phyloP scores from a whole-genome alignment of 805 yeast genomes.

The Ogataea minuta region DNA sequence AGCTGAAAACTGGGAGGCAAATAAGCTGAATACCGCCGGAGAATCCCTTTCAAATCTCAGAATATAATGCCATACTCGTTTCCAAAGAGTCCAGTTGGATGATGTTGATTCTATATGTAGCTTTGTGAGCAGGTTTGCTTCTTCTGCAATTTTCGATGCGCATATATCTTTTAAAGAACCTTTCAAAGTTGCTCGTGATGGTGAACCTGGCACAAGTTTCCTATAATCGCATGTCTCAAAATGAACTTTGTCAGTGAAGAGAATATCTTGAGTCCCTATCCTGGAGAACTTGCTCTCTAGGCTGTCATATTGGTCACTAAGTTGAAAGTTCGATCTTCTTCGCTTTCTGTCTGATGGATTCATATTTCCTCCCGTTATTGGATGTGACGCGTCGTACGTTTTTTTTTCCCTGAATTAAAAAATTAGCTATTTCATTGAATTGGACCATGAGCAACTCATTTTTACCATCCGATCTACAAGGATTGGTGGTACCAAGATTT shows the following conservation, averaged over 20 bases:
- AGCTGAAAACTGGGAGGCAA: constrained; percentile 26
- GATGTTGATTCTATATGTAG: constrained; percentile 27
- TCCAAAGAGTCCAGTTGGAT: constrained; percentile 29
- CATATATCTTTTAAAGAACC: constrained; percentile 26
- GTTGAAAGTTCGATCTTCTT: background rate
- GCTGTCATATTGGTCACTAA: background rate
- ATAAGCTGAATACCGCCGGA: constrained; percentile 28
- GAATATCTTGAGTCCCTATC: constrained; percentile 3
- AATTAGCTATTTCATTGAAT: background rate
- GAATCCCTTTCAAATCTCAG: constrained; percentile 31
- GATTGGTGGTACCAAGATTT: constrained; percentile 38
- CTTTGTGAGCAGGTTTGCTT: constrained; percentile 19
- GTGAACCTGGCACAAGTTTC: background rate
- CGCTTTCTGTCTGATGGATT: background rate
- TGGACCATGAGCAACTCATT: constrained; percentile 7
- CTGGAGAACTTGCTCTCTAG: background rate
- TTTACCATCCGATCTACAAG: constrained; percentile 28
- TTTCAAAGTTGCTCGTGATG: background rate
- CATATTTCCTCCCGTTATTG: background rate
- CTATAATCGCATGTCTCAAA: background rate
- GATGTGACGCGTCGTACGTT: constrained; percentile 11
- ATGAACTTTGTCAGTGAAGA: constrained; percentile 1
- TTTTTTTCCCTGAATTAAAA: constrained; percentile 3
- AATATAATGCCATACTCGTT: constrained; percentile 33
- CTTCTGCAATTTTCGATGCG: constrained; percentile 28